Base-by-base conservation (phyloP, 2,329 filamentous ascomycete genomes). In the Pseudopyrenochaeta lycopersici region DNA sequence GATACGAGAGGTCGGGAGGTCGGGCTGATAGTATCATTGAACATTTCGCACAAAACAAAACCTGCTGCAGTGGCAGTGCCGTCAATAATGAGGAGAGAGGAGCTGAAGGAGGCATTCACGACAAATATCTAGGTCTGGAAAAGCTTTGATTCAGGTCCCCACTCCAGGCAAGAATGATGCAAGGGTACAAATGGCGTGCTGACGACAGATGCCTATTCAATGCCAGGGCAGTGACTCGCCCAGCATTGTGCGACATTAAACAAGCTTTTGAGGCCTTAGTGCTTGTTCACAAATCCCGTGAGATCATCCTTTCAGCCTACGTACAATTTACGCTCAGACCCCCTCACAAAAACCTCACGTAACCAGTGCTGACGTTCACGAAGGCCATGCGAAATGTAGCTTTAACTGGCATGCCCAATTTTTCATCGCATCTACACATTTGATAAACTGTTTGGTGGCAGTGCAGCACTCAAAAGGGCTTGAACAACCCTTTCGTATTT, bases 21-120 rank as follows among this genome's bases (percentile, higher is more conserved):
- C 12, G 23, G 54, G 56, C 61, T 42, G 54, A 51, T 49, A 53
- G 35, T 41, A 36, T 43, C 10, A 36, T 40, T 46, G 48, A 45
- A 18, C 15, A 39, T 4, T 7, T 23, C 36, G 18, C 36, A 20
- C 35, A n/a, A n/a, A 39, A 9, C 18, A 39, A n/a, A 18, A 2
- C 11, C 9, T 4, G 18, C 36, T 10, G 5, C 35, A 38, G 20
- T 12, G 36, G n/a, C 18, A 23, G 21, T 15, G 23, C 17, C 15
- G 23, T 42, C 23, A 14, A n/a, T 12, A 20, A n/a, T 7, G 36
- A 5, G 42, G 20, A n/a, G 45, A 21, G 23, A 21, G 40, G 27
- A 36, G 21, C 10, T 29, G 40, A 30, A 15, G 7, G 46, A 27
- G 23, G 23, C 23, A 27, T 27, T 4, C 4, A 27, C n/a, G n/a